These are phyloP conservation scores for Fonsecaea multimorphosa DNA, from an alignment of 2,329 filamentous ascomycete species.

Conservation along the genomic window DNA sequence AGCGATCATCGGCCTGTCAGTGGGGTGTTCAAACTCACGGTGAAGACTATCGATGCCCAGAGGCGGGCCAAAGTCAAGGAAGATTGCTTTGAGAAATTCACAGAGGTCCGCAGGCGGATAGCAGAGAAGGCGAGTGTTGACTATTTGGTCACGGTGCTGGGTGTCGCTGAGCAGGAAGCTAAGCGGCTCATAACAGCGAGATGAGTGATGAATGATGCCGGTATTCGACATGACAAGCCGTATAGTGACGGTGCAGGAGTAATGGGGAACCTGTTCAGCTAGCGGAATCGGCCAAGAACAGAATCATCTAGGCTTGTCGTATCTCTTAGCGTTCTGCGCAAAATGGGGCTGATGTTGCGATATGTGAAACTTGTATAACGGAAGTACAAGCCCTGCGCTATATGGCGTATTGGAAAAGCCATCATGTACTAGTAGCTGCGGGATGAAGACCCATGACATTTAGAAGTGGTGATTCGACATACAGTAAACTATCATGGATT, in stretches of 20 bases:
- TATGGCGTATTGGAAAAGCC: not conserved
- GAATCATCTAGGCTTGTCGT: not conserved
- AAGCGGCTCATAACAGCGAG: constrained; percentile 20
- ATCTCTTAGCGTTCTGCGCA: not conserved
- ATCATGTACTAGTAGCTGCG: not conserved
- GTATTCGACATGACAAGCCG: constrained; percentile 1
- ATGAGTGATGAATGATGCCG: constrained; percentile 14
- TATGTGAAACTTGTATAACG: not conserved
- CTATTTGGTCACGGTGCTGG: constrained; percentile 33
- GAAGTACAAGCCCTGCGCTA: not conserved
- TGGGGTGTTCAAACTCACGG: constrained; percentile 77
- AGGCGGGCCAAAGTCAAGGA: constrained; percentile 72
- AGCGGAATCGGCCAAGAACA: not conserved
- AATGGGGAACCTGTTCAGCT: not conserved
- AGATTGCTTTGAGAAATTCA: constrained; percentile 75
- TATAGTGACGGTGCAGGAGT: not conserved
- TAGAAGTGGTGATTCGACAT: not conserved
- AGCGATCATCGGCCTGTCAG: constrained; percentile 95
- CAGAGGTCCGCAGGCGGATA: constrained; percentile 58
- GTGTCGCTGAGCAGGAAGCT: constrained; percentile 31
- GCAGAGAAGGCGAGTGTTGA: constrained; percentile 34
- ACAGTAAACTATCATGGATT: too few species aligned
- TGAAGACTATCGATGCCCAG: constrained; percentile 79
- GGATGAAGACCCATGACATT: not conserved
- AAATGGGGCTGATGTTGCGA: not conserved